These are phyloP conservation scores for Mucor indicus DNA, from an alignment of 371 early-diverging fungal species.

Conservation along the genomic window DNA sequence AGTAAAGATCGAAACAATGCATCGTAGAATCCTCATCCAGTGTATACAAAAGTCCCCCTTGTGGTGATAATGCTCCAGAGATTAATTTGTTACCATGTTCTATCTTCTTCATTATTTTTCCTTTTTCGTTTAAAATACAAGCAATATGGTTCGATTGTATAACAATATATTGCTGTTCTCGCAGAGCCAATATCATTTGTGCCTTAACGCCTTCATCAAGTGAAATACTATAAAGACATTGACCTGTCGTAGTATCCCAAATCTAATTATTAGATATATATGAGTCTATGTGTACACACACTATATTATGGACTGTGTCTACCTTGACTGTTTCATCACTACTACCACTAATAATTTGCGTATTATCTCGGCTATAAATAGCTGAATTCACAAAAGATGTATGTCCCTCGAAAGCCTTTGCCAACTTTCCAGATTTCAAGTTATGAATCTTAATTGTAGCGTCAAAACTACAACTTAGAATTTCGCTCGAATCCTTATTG, in stretches of 20 bases:
- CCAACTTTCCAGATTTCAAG: constrained; percentile 82
- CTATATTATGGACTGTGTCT: constrained; percentile 15
- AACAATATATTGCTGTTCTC: constrained; percentile 59
- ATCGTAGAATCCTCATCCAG: constrained; percentile 63
- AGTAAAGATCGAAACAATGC: constrained; percentile 57
- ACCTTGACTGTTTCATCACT: constrained; percentile 89
- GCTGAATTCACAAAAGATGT: constrained; percentile 84
- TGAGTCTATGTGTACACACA: no score
- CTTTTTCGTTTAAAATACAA: constrained; percentile 60
- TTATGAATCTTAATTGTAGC: constrained; percentile 80
- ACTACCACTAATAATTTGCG: constrained; percentile 71
- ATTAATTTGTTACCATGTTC: constrained; percentile 57
- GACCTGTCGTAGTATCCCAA: constrained; percentile 70
- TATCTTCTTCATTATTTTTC: constrained; percentile 45
- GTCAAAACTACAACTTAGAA: constrained; percentile 86
- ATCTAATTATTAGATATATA: constrained; percentile 41
- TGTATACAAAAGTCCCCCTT: constrained; percentile 73
- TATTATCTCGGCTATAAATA: constrained; percentile 66
- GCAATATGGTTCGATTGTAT: constrained; percentile 66
- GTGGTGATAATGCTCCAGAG: constrained; percentile 64
- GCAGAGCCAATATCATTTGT: constrained; percentile 31
- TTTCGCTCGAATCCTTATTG: constrained; percentile 71
- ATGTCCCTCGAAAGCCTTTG: constrained; percentile 92
- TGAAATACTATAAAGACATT: constrained; percentile 42
- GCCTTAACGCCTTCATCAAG: constrained; percentile 28